Evolutionary conservation across 805 yeast genomes (phyloP), one percentile per base, ranked within the genome.

Genomic region (Metschnikowia gelsemii): DNA sequence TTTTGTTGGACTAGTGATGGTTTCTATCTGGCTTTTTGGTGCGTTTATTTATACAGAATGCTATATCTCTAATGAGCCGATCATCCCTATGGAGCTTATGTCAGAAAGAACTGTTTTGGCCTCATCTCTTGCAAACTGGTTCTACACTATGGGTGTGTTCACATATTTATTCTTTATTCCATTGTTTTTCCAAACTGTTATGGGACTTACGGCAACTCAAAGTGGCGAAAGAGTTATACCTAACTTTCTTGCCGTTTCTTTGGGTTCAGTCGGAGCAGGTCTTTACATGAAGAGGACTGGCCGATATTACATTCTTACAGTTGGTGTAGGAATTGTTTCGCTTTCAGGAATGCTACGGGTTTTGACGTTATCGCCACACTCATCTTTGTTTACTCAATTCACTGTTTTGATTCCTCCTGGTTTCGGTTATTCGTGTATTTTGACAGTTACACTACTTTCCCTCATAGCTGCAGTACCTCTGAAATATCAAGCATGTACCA

Each of bases 401-500:
- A 33, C 70, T 1, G 59, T 76, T 28, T 56, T 79, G 44, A 51
- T 78, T 14, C 63, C 80, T 8, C 76, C 80, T 5, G 88, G 93
- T 7, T 65, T 78, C 26, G 87, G 85, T 0, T 79, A 82, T 50
- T 78, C 95, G 1, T 65, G 78, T 3, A 71, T 80, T 59, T 69
- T 87, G 46, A 87, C 95, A 0, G 78, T 85, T 2, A 80, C 90
- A 0, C 65, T 87, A 35, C 62, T 87, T 25, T 84, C 95, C 0
- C 71, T 87, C 62, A 84, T 87, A 40, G 82, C 93, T 0, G 78
- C 93, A 1, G 93, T 84, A 2, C 81, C 84, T 8, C 61, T 69
- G 17, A 72, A 76, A 38, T 76, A 72, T 55, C 96, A 87, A 61
- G 96, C 96, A 1, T 75, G 88, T 16, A 84, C 91, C 2, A 89